phyloP scores from a whole-genome alignment of 2,329 filamentous ascomycete genomes.

The Claviceps fusiformis region DNA sequence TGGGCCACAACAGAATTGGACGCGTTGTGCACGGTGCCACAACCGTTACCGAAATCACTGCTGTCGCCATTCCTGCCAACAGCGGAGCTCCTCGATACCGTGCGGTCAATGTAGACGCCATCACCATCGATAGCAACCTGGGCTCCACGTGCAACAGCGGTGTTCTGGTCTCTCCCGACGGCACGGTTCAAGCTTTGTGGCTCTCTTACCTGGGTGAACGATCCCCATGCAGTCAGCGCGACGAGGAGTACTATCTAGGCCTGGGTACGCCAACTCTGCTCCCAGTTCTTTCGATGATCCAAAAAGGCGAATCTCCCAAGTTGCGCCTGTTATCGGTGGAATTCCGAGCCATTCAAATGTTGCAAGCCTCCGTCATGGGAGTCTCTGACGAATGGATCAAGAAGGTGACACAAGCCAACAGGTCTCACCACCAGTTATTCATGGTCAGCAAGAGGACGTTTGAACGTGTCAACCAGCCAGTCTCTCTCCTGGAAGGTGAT shows the following conservation, averaged over 20 bases:
- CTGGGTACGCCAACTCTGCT: constrained; percentile 78
- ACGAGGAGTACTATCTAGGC: constrained; percentile 93
- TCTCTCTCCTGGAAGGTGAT: constrained; percentile 72
- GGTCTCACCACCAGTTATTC: constrained; percentile 89
- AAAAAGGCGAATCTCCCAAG: constrained; percentile 63
- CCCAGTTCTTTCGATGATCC: constrained; percentile 78
- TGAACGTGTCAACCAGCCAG: constrained; percentile 35
- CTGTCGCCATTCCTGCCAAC: constrained; percentile 91
- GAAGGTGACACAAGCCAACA: constrained; percentile 76
- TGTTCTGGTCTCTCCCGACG: constrained; percentile 78
- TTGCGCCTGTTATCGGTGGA: constrained; percentile 89
- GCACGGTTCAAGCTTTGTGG: constrained; percentile 91
- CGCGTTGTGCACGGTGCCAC: constrained; percentile 89
- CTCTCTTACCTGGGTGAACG: constrained; percentile 92
- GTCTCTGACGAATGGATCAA: constrained; percentile 93
- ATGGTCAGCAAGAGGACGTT: constrained; percentile 89
- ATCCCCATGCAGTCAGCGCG: constrained; percentile 61
- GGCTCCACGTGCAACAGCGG: constrained; percentile 88
- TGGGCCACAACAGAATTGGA: constrained; percentile 95
- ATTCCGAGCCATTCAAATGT: constrained; percentile 91
- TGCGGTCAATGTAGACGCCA: constrained; percentile 90
- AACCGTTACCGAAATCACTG: constrained; percentile 91
- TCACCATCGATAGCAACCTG: constrained; percentile 88
- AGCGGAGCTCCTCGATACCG: constrained; percentile 83
- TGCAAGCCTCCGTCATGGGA: constrained; percentile 92